Evolutionary conservation across 805 yeast species (phyloP), one percentile per base, ranked within the genome.

Genomic region (Ogataea trehaloabstinens): DNA sequence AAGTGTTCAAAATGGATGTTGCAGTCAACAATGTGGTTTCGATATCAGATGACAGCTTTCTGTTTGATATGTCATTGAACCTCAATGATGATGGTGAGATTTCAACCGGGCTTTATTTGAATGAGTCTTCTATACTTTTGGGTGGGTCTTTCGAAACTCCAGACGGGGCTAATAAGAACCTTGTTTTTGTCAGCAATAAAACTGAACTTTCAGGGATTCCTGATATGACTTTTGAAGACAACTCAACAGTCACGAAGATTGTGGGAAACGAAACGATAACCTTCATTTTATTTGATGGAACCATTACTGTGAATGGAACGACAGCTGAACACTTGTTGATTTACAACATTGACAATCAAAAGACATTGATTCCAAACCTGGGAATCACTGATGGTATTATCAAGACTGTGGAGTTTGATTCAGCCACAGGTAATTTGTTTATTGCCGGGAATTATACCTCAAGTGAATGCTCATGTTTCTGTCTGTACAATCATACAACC

Each of bases 371-470:
- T 13, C 55, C 79, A 18, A 58, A 59, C 11, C 63, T 64, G 6
- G 38, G 58, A 15, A 55, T 64, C 6, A 58, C 73, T 2, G 57
- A 67, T 8, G 61, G 64, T 3, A 45, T 47, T 4, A 69, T 79
- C 11, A 66, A 67, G 11, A 58, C 76, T 1, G 58, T 75, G 36
- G 58, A 60, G 13, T 46, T 71, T 13, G 64, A 64, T 24, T 68
- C 71, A 22, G 66, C 65, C 18, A 62, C 60, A 20, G 65, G 68
- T 20, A 50, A 67, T 15, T 61, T 88, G 19, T 67, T 81, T 21
- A 85, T 85, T 10, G 95, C 85, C 28, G 96, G 97, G 18, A 68
- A 73, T 30, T 88, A 85, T 55, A 72, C 69, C 16, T 56, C 67
- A 16, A 37, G 39, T 13, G 42, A 45, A 4, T 89, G 96, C 60